Evolutionary conservation across 805 yeast species (phyloP).

Genomic region (Novakomyces olei): DNA sequence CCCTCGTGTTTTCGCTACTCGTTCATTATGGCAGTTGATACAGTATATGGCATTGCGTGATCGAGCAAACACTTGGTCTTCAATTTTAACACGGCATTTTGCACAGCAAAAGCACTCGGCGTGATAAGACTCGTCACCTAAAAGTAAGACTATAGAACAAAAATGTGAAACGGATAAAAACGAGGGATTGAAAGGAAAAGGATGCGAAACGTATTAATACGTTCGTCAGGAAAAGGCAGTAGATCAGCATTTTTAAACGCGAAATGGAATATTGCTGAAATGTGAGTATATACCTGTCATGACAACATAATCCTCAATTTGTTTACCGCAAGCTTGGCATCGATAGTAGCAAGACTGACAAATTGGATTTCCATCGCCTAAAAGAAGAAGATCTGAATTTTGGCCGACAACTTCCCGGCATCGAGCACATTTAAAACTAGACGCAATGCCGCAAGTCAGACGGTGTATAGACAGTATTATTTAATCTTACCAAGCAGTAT

Average conservation of each 20-base stretch:
- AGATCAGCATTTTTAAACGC: too few species aligned
- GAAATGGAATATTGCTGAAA: too few species aligned
- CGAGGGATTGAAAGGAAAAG: too few species aligned
- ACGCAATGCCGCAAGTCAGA: too few species aligned
- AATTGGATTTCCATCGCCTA: constrained; percentile 79
- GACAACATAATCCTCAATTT: constrained; percentile 82
- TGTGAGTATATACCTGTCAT: too few species aligned
- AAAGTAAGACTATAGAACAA: too few species aligned
- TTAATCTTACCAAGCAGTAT: constrained; percentile 78
- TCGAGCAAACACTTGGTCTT: constrained; percentile 74
- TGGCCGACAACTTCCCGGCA: constrained; percentile 63
- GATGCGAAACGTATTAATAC: too few species aligned
- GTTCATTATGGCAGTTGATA: constrained; percentile 71
- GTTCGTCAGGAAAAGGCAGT: too few species aligned
- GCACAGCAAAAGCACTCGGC: constrained; percentile 75
- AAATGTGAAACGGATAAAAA: too few species aligned
- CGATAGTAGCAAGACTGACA: constrained; percentile 80
- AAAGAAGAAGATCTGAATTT: constrained; percentile 68
- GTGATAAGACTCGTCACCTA: constrained; percentile 73
- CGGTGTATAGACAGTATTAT: too few species aligned
- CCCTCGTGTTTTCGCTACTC: constrained; percentile 54
- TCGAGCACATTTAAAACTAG: constrained; percentile 69
- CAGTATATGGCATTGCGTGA: constrained; percentile 85
- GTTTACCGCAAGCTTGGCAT: constrained; percentile 64
- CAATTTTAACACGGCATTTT: constrained; percentile 65